These are phyloP conservation scores for Scheffersomyces amazonensis DNA, from an alignment of 805 yeast species.

Conservation along the genomic window DNA sequence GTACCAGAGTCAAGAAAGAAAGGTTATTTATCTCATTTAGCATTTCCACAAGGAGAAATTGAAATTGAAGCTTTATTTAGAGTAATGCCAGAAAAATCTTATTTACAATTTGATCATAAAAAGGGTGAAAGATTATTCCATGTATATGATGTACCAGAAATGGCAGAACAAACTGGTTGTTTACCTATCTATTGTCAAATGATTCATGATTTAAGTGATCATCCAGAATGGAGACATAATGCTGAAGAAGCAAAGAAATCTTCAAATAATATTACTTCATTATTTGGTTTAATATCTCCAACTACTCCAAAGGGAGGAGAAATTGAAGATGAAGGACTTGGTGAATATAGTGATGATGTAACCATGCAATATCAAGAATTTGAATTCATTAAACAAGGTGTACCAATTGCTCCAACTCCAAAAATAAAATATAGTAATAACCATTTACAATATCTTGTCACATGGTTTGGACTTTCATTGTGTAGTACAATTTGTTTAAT, in stretches of 20 bases:
- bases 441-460: conserved; percentile 86
- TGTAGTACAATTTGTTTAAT: conserved; percentile 67
- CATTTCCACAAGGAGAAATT: conserved; percentile 71
- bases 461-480: conserved; percentile 90
- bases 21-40: conserved; percentile 59
- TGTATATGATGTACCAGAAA: conserved; percentile 76
- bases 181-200: conserved; percentile 78
- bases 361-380: conserved; percentile 40
- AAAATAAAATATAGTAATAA: conserved; percentile 80
- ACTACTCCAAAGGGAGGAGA: conserved; percentile 4
- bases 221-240: conserved; percentile 44
- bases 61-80: conserved; percentile 73
- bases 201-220: conserved; percentile 63
- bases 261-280: background rate
- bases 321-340: conserved; percentile 12
- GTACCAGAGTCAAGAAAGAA: conserved; percentile 48
- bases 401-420: conserved; percentile 85
- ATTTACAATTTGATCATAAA: conserved; percentile 68
- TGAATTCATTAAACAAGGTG: conserved; percentile 74
- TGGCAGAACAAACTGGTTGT: conserved; percentile 66
- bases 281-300: conserved; percentile 9
- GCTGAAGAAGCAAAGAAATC: conserved; percentile 1
- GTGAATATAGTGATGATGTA: conserved; percentile 16
- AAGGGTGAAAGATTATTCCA: conserved; percentile 67
- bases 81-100: conserved; percentile 58